These are phyloP conservation scores for Karstenula rhodostoma DNA, from an alignment of 2,329 filamentous ascomycete genomes.

Conservation along the genomic window DNA sequence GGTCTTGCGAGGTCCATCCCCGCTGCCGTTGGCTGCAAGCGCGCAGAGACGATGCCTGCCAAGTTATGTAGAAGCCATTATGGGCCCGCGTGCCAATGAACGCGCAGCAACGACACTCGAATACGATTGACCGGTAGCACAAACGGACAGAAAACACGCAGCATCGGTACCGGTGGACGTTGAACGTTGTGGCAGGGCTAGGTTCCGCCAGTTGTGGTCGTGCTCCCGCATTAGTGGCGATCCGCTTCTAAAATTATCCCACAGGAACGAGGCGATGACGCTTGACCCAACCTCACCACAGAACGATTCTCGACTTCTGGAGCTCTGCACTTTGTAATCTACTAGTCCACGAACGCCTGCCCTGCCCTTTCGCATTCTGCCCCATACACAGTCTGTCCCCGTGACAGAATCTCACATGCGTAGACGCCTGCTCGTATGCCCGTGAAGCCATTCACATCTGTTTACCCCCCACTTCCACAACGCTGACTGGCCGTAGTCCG, in stretches of 20 bases:
- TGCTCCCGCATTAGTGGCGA: constrained; percentile 19
- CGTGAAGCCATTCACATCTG: constrained; percentile 15
- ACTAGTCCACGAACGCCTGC: constrained; percentile 21
- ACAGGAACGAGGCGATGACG: constrained; percentile 17
- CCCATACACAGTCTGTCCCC: constrained; percentile 12
- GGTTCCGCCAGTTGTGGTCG: constrained; percentile 4
- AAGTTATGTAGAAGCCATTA: constrained; percentile 4
- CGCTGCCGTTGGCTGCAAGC: constrained; percentile 8
- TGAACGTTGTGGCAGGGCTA: constrained; percentile 13
- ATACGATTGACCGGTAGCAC: constrained; percentile 12
- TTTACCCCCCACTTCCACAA: not conserved
- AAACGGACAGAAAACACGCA: constrained; percentile 11
- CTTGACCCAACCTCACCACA: constrained; percentile 21
- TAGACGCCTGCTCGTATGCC: constrained; percentile 39
- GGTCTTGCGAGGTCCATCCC: not conserved
- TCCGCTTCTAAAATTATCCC: constrained; percentile 13
- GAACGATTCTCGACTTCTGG: constrained; percentile 15
- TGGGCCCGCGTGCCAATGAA: constrained; percentile 8
- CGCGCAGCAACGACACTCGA: not conserved
- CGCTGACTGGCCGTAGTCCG: constrained; percentile 14
- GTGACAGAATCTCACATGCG: constrained; percentile 39
- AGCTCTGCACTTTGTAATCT: constrained; percentile 30
- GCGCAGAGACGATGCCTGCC: constrained; percentile 14
- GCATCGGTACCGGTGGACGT: constrained; percentile 14
- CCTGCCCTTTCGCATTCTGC: constrained; percentile 11